phyloP scores from a whole-genome alignment of 176 grass and related monocot species.

The Carex parvula region DNA sequence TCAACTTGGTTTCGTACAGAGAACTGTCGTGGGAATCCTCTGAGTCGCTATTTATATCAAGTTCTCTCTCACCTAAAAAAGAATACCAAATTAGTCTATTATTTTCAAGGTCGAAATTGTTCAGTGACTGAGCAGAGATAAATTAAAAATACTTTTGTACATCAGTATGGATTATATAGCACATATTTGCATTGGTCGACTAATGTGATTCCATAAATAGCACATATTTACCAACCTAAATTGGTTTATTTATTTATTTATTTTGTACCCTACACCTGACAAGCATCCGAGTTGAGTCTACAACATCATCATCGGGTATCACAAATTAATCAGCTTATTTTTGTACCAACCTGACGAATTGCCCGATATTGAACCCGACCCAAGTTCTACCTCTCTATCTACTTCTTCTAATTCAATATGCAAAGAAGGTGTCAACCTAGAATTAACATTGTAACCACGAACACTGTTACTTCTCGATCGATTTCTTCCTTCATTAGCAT shows the following conservation, averaged over 20 bases:
- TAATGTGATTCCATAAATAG: background rate
- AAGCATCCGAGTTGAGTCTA: background rate
- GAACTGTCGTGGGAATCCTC: background rate
- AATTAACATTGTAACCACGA: background rate
- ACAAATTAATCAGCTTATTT: background rate
- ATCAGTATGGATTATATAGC: no score
- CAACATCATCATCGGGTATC: background rate
- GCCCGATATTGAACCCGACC: background rate
- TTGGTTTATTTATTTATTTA: background rate
- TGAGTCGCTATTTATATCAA: conserved; percentile 16
- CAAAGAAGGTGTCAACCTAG: background rate
- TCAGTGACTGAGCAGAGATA: background rate
- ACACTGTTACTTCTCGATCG: background rate
- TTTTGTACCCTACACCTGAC: background rate
- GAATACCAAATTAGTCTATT: conserved; percentile 1
- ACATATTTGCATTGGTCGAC: background rate
- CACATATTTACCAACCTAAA: background rate
- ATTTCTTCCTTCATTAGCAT: background rate
- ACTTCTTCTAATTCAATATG: conserved; percentile 28
- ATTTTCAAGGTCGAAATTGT: background rate
- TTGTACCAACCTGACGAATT: conserved; percentile 20
- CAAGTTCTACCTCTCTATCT: background rate
- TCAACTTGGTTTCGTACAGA: background rate
- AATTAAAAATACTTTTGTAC: no score
- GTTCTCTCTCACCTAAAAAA: conserved; percentile 3